Conservation (phyloP, 2,329 filamentous ascomycete species). For the Epichloe sibirici region DNA sequence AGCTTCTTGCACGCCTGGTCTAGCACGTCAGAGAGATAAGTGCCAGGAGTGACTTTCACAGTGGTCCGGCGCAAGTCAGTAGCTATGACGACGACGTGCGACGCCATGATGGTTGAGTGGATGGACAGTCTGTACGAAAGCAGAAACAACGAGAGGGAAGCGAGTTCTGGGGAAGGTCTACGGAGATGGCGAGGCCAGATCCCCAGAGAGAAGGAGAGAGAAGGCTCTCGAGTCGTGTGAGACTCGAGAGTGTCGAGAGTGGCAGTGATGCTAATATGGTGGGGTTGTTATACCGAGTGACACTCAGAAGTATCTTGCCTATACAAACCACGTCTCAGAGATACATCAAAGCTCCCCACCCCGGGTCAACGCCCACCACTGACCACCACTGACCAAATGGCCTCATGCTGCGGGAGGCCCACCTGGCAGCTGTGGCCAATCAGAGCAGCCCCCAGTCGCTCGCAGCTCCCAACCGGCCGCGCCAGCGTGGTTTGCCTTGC, state of each 20-base stretch:
- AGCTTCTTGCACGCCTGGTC: conserved; percentile 81
- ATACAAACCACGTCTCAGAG: not conserved
- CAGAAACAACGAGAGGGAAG: not conserved
- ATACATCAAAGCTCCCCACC: not conserved
- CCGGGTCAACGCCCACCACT: no score
- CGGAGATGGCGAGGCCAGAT: not conserved
- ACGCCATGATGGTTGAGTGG: conserved; percentile 50
- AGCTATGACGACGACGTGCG: conserved; percentile 80
- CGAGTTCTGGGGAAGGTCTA: not conserved
- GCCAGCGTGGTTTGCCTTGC: conserved; percentile 17
- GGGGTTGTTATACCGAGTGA: not conserved
- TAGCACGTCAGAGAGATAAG: conserved; percentile 72
- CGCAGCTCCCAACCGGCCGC: conserved; percentile 8
- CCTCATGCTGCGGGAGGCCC: conserved; percentile 1
- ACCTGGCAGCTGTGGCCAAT: conserved; percentile 8
- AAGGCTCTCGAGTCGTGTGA: not conserved
- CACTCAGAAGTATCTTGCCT: not conserved
- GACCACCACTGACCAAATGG: not conserved
- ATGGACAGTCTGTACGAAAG: not conserved
- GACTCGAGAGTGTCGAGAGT: not conserved
- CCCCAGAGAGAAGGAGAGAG: not conserved
- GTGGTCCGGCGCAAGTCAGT: conserved; percentile 63
- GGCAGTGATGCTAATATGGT: not conserved
- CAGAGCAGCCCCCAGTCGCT: not conserved
- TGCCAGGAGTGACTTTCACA: conserved; percentile 73